phyloP scores from a whole-genome alignment of 768 basidiomycete species.

The Ramaria rubella region DNA sequence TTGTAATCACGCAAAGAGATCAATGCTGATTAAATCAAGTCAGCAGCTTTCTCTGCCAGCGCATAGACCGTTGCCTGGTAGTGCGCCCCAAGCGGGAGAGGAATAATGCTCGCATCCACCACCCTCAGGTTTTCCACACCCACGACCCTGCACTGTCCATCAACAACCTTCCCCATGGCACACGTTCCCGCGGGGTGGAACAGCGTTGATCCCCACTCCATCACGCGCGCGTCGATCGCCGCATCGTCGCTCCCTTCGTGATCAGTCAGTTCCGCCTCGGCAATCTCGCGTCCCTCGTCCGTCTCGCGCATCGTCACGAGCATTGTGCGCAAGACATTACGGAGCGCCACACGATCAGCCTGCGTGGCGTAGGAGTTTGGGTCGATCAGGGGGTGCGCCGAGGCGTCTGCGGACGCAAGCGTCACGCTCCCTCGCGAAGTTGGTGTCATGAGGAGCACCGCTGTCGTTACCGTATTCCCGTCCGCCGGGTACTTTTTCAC shows the following conservation, averaged over 20 bases:
- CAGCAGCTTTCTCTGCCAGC: constrained; percentile 50
- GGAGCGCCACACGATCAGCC: neutral
- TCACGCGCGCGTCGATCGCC: constrained; percentile 13
- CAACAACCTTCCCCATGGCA: constrained; percentile 12
- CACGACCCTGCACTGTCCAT: constrained; percentile 15
- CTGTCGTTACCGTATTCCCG: neutral
- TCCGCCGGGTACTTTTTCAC: neutral
- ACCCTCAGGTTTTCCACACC: constrained; percentile 35
- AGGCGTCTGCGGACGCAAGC: neutral
- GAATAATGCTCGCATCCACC: constrained; percentile 44
- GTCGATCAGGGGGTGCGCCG: neutral
- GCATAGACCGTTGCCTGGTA: constrained; percentile 43
- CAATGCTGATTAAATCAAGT: constrained; percentile 24
- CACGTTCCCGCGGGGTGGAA: neutral
- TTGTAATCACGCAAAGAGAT: too few species aligned
- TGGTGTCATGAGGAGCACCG: neutral
- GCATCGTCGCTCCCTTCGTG: constrained; percentile 39
- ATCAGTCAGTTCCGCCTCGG: constrained; percentile 20
- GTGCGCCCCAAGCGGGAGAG: constrained; percentile 43
- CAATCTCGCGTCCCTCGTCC: neutral
- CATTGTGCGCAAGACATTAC: neutral
- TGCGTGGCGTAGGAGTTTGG: neutral
- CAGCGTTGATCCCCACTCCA: neutral
- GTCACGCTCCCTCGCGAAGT: neutral
- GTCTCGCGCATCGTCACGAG: neutral